Evolutionary conservation across 495 filamentous ascomycete species (phyloP), one percentile per base, ranked within the genome.

Genomic region (Tuber calosporum): DNA sequence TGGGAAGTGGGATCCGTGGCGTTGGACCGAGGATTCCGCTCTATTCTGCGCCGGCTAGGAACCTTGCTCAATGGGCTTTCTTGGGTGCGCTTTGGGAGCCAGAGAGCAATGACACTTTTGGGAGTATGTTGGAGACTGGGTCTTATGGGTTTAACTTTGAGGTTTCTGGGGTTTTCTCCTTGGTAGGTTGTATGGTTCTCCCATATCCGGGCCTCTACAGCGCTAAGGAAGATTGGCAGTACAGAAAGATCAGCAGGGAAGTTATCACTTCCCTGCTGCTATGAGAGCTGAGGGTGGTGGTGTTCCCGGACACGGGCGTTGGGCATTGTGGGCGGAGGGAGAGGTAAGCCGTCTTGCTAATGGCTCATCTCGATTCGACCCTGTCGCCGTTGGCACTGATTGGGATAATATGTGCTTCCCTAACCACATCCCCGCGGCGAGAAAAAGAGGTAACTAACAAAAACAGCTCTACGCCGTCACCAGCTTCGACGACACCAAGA

Each of bases 21-120:
- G 77, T 84, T 66, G 84, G 84, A 0, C 85, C 87, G 0, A 82
- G 86, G 2, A 83, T 86, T 15, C 88, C 87, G 36, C 82, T 88
- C 6, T 89, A 89, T 72, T 83, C 82, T 30, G 84, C 87, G 26
- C 81, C 85, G 1, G 81, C 84, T 6, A 80, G 77, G 26, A 82
- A 87, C 70, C 73, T 87, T 43, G 83, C 84, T 1, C 71, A 85
- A 42, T 89, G 87, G 87, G 82, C 79, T 1, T 89, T 86, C 74
- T 69, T 86, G 4, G 87, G 87, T 13, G 82, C 83, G 1, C 76
- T 89, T 37, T 77, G 72, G 66, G 67, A 76, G 82, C 84, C 75
- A 80, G 84, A 67, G 78, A 84, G 4, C 82, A 83, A 30, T 81
- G 83, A 40, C 87, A 87, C 73, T 77, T 85, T 58, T 77, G 82